Conservation (phyloP, 2,329 filamentous ascomycete species). For the Colletotrichum coccodes region DNA sequence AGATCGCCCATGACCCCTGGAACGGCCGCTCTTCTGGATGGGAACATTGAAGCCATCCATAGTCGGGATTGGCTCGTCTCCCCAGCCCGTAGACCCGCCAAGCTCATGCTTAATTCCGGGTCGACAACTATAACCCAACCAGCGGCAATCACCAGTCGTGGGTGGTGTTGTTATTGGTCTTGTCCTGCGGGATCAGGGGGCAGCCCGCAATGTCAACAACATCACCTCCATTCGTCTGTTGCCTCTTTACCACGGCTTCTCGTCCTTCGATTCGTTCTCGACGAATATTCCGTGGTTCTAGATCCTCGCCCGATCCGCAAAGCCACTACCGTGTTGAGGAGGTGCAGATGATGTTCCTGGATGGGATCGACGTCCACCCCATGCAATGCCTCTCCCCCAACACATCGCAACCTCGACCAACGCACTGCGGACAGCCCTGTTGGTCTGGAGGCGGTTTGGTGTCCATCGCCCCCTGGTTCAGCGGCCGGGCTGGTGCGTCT, state of each 20-base stretch:
- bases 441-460: neutral
- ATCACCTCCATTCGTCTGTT: neutral
- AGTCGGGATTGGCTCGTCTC: constrained; percentile 10
- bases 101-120: constrained; percentile 23
- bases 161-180: neutral
- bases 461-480: neutral
- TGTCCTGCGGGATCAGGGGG: neutral
- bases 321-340: constrained; percentile 25
- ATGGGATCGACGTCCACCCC: neutral
- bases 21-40: neutral
- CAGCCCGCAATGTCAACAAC: neutral
- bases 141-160: neutral
- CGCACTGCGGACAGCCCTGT: neutral
- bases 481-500: neutral
- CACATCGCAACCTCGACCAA: neutral
- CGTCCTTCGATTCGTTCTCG: constrained; percentile 20
- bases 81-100: neutral
- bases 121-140: neutral
- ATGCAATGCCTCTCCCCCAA: neutral
- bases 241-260: neutral
- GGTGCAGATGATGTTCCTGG: neutral
- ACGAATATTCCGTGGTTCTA: neutral
- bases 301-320: neutral
- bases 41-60: neutral
- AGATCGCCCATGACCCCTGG: constrained; percentile 10